Percentiles rank a stretch among this genome's conserved stretches.
Evolutionary conservation across 768 basidiomycete species (phyloP).

Genomic region (Podaxis pistillaris): DNA sequence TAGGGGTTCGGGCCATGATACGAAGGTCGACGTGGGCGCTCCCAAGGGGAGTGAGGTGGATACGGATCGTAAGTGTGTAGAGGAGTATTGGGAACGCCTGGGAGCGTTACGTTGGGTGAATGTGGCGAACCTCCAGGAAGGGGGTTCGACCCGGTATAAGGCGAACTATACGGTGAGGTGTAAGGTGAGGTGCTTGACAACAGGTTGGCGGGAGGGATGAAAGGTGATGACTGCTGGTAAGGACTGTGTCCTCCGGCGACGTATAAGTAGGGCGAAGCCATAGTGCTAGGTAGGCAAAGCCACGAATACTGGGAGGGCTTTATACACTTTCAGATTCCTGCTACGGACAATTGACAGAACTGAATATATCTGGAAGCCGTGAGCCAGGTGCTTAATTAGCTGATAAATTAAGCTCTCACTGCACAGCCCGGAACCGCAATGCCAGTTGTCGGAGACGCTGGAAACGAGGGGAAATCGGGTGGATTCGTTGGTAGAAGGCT

Average conservation of each 20-base stretch:
- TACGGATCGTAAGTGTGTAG: not conserved
- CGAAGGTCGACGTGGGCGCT: constrained; percentile 1
- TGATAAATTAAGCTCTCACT: not conserved
- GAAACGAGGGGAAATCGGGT: not conserved
- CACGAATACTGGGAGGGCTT: not conserved
- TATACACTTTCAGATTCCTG: not conserved
- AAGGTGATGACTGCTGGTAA: constrained; percentile 2
- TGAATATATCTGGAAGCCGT: constrained; percentile 1
- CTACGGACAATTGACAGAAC: not conserved
- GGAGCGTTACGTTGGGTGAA: not conserved
- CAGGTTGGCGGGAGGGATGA: constrained; percentile 6
- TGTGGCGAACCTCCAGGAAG: constrained; percentile 7
- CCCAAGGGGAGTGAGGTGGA: not conserved
- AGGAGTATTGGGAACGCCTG: constrained; percentile 3
- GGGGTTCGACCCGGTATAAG: not conserved
- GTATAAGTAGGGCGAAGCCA: constrained; percentile 3
- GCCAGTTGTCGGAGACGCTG: not conserved
- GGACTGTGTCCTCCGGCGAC: not conserved
- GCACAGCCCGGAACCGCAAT: not conserved
- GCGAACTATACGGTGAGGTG: constrained; percentile 1
- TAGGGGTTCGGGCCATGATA: not conserved
- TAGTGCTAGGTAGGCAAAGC: not conserved
- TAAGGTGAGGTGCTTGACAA: not conserved
- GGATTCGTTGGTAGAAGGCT: not conserved
- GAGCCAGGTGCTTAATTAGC: not conserved